Evolutionary conservation across 805 yeast genomes (phyloP).

Genomic region (Jamesozyma hellenica): DNA sequence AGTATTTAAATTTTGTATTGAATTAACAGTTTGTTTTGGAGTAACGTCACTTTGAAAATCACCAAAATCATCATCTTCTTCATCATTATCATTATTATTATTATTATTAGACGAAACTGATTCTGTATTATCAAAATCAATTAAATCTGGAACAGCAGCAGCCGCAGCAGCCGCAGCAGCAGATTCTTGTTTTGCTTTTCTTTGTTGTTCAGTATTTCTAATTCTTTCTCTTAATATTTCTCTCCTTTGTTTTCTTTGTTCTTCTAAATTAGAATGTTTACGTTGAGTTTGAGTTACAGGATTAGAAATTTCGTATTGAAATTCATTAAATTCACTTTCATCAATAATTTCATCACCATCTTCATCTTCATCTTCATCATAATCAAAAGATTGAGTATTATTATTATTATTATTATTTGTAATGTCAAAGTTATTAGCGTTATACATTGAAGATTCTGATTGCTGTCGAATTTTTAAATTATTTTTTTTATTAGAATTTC

Average conservation of each 20-base stretch:
- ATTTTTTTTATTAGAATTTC: conserved; percentile 24
- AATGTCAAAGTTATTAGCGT: conserved; percentile 15
- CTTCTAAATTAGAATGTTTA: conserved; percentile 23
- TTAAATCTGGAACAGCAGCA: conserved; percentile 23
- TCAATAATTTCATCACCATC: conserved; percentile 10
- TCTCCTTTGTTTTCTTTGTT: conserved; percentile 31
- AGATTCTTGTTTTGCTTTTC: conserved; percentile 17
- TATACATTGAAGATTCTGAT: conserved; percentile 13
- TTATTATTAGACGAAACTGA: conserved; percentile 2
- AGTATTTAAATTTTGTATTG: conserved; percentile 8
- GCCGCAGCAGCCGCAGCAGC: no score
- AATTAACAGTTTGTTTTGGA: conserved; percentile 3
- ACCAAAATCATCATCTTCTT: conserved; percentile 31
- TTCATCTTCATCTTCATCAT: conserved; percentile 14
- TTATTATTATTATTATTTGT: background rate
- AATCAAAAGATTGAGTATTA: conserved; percentile 8
- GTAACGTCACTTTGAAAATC: conserved; percentile 28
- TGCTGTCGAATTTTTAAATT: conserved; percentile 24
- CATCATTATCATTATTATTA: conserved; percentile 3
- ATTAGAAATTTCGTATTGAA: conserved; percentile 5
- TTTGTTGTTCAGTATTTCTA: conserved; percentile 25
- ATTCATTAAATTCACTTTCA: conserved; percentile 4
- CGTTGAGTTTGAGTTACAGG: conserved; percentile 5
- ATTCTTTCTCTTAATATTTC: conserved; percentile 29
- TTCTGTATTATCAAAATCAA: conserved; percentile 20